Percentiles rank a stretch among this genome's conserved stretches.
Evolutionary conservation across 768 basidiomycete genomes (phyloP).

Genomic region (Serpula lacrymans): DNA sequence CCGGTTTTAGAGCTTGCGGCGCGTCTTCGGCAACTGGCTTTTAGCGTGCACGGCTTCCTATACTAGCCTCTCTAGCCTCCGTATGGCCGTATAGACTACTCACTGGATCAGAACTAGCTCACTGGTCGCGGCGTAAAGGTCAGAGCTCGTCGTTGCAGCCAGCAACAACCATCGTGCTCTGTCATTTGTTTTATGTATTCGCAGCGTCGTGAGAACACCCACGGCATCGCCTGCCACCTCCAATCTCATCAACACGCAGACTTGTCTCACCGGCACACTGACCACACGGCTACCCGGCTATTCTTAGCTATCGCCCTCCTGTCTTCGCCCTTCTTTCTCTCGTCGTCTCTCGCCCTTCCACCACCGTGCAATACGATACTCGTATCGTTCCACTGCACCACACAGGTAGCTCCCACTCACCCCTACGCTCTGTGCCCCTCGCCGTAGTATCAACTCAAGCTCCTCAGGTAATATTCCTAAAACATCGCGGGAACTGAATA

Average conservation of each 20-base stretch:
- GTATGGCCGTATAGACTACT: too few species aligned
- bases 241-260: neutral
- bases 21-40: too few species aligned
- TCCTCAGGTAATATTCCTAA: slow-evolving; percentile 54
- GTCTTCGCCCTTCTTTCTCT: slow-evolving; percentile 12
- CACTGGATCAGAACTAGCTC: too few species aligned
- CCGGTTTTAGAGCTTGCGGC: too few species aligned
- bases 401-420: slow-evolving; percentile 50
- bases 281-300: too few species aligned
- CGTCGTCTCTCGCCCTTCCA: slow-evolving; percentile 30
- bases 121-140: too few species aligned
- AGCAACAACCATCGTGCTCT: too few species aligned
- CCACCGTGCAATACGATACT: slow-evolving; percentile 58
- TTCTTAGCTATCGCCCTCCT: slow-evolving; percentile 2
- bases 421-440: slow-evolving; percentile 54
- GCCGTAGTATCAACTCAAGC: slow-evolving; percentile 46
- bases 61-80: too few species aligned
- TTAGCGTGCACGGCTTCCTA: too few species aligned
- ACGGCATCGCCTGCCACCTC: neutral
- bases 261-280: neutral
- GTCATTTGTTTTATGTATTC: slow-evolving; percentile 3
- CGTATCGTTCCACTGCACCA: slow-evolving; percentile 59
- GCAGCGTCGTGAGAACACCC: neutral
- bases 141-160: too few species aligned
- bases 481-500: slow-evolving; percentile 68